Percentiles rank a stretch among this genome's conserved stretches.
These are phyloP conservation scores for Aureobasidium sp. DNA, from an alignment of 2,329 filamentous ascomycete species.

Conservation along the genomic window DNA sequence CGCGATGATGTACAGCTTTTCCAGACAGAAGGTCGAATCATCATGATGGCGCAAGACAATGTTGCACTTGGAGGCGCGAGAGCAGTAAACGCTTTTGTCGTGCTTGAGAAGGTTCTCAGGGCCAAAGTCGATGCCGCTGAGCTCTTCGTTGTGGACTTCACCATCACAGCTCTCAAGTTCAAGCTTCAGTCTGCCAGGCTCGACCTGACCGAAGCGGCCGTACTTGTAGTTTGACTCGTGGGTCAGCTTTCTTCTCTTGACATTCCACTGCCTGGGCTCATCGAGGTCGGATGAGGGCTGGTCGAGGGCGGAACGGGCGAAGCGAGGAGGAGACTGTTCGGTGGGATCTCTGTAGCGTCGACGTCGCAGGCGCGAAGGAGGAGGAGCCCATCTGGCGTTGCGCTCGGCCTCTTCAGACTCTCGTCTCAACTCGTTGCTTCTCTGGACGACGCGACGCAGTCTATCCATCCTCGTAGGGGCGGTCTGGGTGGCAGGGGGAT, in stretches of 20 bases:
- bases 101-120: slow-evolving; percentile 87
- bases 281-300: slow-evolving; percentile 24
- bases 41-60: slow-evolving; percentile 86
- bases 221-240: slow-evolving; percentile 68
- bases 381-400: slow-evolving; percentile 24
- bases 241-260: slow-evolving; percentile 46
- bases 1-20: slow-evolving; percentile 89
- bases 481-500: slow-evolving; percentile 25
- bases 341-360: slow-evolving; percentile 18
- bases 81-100: slow-evolving; percentile 90
- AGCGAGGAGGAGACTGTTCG: slow-evolving; percentile 14
- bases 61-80: slow-evolving; percentile 88
- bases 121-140: slow-evolving; percentile 59
- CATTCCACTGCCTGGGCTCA: slow-evolving; percentile 19
- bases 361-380: slow-evolving; percentile 17
- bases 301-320: slow-evolving; percentile 17
- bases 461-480: slow-evolving; percentile 33
- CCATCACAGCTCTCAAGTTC: slow-evolving; percentile 93
- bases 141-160: slow-evolving; percentile 66
- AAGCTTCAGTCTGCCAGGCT: slow-evolving; percentile 84
- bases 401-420: slow-evolving; percentile 25
- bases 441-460: slow-evolving; percentile 38
- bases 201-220: slow-evolving; percentile 88
- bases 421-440: slow-evolving; percentile 36
- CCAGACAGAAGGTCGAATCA: slow-evolving; percentile 81